Conservation (phyloP, 1,139 yeast species). For the Yamadazyma kanchanaburiensis region DNA sequence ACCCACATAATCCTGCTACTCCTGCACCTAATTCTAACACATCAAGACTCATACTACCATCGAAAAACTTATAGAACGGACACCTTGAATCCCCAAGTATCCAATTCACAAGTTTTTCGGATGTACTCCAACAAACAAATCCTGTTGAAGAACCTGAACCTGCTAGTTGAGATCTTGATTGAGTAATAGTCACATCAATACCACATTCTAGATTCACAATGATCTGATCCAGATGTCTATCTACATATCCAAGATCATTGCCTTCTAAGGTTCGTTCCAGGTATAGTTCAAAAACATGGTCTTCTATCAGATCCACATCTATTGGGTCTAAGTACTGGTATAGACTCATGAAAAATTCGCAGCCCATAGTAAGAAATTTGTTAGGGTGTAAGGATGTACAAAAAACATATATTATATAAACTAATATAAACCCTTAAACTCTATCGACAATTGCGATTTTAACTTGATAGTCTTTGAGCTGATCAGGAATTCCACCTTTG, state of each 20-base stretch:
- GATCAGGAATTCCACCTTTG: too few relatives aligned
- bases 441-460: too few relatives aligned
- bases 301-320: too few relatives aligned
- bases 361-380: too few relatives aligned
- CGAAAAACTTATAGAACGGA: conserved; percentile 18
- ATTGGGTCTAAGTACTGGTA: too few relatives aligned
- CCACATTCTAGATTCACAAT: conserved; percentile 26
- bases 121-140: conserved; percentile 61
- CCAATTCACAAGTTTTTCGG: conserved; percentile 56
- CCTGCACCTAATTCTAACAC: conserved; percentile 71
- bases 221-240: conserved; percentile 28
- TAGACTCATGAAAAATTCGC: too few relatives aligned
- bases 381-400: too few relatives aligned
- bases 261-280: conserved; percentile 29
- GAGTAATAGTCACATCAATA: conserved; percentile 32
- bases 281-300: conserved; percentile 50
- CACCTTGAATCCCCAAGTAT: conserved; percentile 22
- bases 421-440: too few relatives aligned
- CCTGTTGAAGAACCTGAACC: conserved; percentile 60
- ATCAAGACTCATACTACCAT: conserved; percentile 6
- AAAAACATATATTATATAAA: too few relatives aligned
- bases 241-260: conserved; percentile 48
- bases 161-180: conserved; percentile 40
- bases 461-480: too few relatives aligned
- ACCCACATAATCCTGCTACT: conserved; percentile 53